Conservation (phyloP, 78 protist species). For the Ministeria vibrans region DNA sequence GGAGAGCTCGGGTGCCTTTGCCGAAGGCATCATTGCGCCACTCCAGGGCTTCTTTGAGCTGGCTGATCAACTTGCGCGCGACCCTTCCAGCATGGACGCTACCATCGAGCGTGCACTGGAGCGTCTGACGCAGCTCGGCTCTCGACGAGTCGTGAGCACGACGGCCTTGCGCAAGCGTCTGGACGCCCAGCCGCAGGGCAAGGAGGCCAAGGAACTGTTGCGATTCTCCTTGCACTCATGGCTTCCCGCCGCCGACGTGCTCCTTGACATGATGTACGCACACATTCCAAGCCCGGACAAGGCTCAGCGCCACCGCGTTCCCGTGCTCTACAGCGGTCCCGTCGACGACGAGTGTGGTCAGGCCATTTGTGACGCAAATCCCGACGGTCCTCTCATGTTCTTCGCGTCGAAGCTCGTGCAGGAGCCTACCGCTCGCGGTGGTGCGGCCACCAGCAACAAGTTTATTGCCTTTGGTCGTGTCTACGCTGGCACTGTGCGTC, state of each 20-base stretch:
- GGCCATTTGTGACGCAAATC: conserved; percentile 70
- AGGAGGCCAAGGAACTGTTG: no score
- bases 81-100: no score
- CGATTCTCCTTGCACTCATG: conserved; percentile 92
- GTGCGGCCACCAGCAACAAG: no score
- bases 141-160: no score
- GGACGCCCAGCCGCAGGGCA: conserved; percentile 76
- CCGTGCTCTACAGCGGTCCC: conserved; percentile 91
- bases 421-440: conserved; percentile 74
- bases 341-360: conserved; percentile 75
- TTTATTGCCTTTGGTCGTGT: conserved; percentile 60
- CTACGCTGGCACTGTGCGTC: conserved; percentile 51
- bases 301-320: conserved; percentile 95
- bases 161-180: conserved; percentile 73
- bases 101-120: no score
- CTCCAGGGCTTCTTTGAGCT: no score
- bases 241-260: conserved; percentile 96
- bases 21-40: no score
- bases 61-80: no score
- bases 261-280: conserved; percentile 90
- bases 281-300: conserved; percentile 94
- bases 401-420: conserved; percentile 57
- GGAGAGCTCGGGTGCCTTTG: no score
- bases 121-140: no score
- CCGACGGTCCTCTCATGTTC: conserved; percentile 78